Evolutionary conservation across 2,329 filamentous ascomycete species (phyloP).

Genomic region (Arthrobotrys sphaeroides): DNA sequence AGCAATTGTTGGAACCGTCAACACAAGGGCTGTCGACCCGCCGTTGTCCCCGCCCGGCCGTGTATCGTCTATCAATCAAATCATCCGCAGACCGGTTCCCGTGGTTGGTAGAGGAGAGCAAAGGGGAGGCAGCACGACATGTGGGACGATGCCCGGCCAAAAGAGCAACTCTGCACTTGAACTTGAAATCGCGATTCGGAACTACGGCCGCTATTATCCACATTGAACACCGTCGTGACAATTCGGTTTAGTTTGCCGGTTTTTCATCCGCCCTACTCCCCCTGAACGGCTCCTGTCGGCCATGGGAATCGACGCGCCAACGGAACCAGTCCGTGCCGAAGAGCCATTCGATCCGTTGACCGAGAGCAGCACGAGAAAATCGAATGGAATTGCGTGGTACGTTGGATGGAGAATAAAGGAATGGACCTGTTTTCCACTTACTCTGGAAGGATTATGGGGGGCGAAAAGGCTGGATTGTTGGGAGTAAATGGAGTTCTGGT

Average conservation of each 20-base stretch:
- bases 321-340: neutral
- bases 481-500: conserved; percentile 14
- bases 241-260: neutral
- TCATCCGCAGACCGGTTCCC: no score
- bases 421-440: conserved; percentile 6
- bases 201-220: neutral
- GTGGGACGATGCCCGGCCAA: neutral
- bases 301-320: neutral
- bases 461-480: conserved; percentile 7
- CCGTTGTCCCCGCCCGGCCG: no score
- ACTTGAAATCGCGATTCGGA: conserved; percentile 19
- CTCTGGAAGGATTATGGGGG: neutral
- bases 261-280: neutral
- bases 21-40: no score
- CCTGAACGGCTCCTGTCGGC: conserved; percentile 4
- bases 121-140: neutral
- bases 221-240: neutral
- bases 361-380: neutral
- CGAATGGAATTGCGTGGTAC: neutral
- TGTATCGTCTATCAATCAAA: no score
- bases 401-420: neutral
- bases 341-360: neutral
- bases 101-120: neutral
- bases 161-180: neutral
- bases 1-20: no score